These are phyloP conservation scores for Omphalotus olearius DNA, from an alignment of 1,284 basidiomycete species.

Conservation along the genomic window DNA sequence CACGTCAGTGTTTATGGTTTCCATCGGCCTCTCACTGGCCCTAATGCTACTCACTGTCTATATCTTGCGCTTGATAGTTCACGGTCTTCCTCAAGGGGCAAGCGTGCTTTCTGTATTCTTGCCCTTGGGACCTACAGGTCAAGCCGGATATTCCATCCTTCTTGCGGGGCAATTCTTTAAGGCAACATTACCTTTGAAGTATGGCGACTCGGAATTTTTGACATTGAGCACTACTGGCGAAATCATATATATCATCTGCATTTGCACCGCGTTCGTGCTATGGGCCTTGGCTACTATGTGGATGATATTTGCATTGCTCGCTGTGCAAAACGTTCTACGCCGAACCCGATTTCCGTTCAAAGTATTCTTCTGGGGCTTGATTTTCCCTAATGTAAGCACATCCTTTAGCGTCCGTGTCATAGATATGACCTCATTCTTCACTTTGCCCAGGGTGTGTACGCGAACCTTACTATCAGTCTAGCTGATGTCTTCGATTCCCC, in stretches of 20 bases:
- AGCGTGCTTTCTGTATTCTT: conserved; percentile 60
- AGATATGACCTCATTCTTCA: no score
- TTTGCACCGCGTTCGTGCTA: conserved; percentile 42
- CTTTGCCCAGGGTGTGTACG: conserved; percentile 53
- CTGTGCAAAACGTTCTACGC: conserved; percentile 35
- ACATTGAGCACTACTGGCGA: conserved; percentile 28
- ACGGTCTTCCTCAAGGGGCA: conserved; percentile 42
- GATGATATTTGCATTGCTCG: conserved; percentile 45
- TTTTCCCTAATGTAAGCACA: conserved; percentile 55
- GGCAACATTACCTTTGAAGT: conserved; percentile 29
- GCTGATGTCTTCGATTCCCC: conserved; percentile 44
- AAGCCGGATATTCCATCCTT: conserved; percentile 48
- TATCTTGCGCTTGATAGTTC: conserved; percentile 39
- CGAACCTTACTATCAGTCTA: conserved; percentile 56
- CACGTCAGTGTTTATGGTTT: conserved; percentile 48
- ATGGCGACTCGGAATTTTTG: conserved; percentile 24
- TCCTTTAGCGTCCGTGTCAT: no score
- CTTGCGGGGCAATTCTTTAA: conserved; percentile 40
- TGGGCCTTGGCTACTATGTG: conserved; percentile 56
- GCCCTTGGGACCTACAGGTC: conserved; percentile 55
- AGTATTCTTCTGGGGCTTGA: conserved; percentile 52
- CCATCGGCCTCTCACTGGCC: conserved; percentile 53
- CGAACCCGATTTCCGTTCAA: conserved; percentile 39
- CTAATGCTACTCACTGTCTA: conserved; percentile 53
- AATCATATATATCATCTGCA: conserved; percentile 38